These are phyloP conservation scores for Pyrrhoderma lamaoense DNA, from an alignment of 1,284 basidiomycete genomes.

Conservation along the genomic window DNA sequence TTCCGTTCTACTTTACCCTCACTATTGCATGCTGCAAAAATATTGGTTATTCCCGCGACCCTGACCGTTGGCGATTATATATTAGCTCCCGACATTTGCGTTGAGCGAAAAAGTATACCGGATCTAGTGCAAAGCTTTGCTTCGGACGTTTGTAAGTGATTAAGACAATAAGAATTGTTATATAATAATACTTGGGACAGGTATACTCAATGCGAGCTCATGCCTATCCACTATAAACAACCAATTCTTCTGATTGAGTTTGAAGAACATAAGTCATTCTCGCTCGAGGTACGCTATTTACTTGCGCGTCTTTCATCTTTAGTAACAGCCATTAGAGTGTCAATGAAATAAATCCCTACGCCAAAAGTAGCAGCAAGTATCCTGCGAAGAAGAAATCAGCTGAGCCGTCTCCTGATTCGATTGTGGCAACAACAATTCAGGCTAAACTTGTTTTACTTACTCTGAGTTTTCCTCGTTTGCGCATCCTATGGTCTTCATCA, in stretches of 20 bases:
- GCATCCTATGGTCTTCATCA: conserved; percentile 96
- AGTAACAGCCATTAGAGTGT: conserved; percentile 35
- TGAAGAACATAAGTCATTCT: conserved; percentile 94
- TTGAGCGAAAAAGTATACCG: conserved; percentile 91
- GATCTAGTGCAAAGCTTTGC: conserved; percentile 91
- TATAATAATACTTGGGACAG: conserved; percentile 34
- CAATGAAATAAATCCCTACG: conserved; percentile 56
- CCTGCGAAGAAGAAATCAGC: conserved; percentile 43
- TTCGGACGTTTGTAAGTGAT: conserved; percentile 81
- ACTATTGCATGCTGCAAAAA: conserved; percentile 75
- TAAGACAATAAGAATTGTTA: neutral
- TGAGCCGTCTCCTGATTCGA: conserved; percentile 35
- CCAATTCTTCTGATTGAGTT: conserved; percentile 97
- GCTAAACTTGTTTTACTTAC: conserved; percentile 88
- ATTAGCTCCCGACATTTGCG: conserved; percentile 89
- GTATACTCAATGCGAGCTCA: conserved; percentile 95
- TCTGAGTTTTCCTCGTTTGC: conserved; percentile 83
- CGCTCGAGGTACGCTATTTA: conserved; percentile 55
- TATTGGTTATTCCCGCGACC: conserved; percentile 84
- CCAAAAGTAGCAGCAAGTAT: conserved; percentile 48
- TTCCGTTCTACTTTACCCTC: conserved; percentile 92
- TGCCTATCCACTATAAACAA: conserved; percentile 94
- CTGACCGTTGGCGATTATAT: conserved; percentile 96
- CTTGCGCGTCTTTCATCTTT: conserved; percentile 21
- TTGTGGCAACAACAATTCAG: conserved; percentile 54